These are phyloP conservation scores for Spencermartinsiella ligniputridi DNA, from an alignment of 1,139 yeast genomes.

Conservation along the genomic window DNA sequence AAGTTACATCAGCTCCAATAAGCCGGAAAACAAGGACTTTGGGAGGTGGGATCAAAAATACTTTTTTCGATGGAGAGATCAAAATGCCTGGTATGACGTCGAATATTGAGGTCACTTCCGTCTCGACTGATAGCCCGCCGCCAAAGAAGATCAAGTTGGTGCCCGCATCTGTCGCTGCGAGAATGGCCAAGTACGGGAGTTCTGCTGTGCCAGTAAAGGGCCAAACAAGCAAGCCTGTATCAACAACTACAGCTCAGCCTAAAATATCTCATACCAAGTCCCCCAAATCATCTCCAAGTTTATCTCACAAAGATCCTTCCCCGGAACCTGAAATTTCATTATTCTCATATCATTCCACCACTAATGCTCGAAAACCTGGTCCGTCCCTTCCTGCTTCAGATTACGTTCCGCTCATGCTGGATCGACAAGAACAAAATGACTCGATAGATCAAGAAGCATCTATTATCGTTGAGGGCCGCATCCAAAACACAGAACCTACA, in stretches of 20 bases:
- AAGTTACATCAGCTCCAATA: slow-evolving; percentile 10
- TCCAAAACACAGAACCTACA: not conserved
- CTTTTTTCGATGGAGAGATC: slow-evolving; percentile 26
- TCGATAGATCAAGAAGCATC: not conserved
- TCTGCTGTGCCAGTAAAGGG: not conserved
- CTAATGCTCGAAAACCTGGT: not conserved
- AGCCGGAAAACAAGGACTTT: slow-evolving; percentile 18
- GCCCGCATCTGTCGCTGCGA: slow-evolving; percentile 28
- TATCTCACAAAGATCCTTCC: not conserved
- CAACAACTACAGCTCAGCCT: not conserved
- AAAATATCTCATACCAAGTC: not conserved
- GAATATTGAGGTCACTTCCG: not conserved
- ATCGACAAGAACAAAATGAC: not conserved
- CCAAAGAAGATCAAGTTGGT: slow-evolving; percentile 16
- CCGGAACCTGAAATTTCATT: not conserved
- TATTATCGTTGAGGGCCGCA: not conserved
- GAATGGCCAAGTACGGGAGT: slow-evolving; percentile 24
- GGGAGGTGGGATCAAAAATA: slow-evolving; percentile 25
- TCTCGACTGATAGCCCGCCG: slow-evolving; percentile 1
- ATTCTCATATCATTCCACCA: not conserved
- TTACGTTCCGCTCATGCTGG: slow-evolving; percentile 3
- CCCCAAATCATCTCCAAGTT: not conserved
- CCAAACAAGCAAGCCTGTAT: not conserved
- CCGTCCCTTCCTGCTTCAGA: not conserved
- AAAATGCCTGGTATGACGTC: slow-evolving; percentile 8